Evolutionary conservation across 805 yeast genomes (phyloP), one percentile per base, ranked within the genome.

Genomic region (Priceomyces fermenticarens): DNA sequence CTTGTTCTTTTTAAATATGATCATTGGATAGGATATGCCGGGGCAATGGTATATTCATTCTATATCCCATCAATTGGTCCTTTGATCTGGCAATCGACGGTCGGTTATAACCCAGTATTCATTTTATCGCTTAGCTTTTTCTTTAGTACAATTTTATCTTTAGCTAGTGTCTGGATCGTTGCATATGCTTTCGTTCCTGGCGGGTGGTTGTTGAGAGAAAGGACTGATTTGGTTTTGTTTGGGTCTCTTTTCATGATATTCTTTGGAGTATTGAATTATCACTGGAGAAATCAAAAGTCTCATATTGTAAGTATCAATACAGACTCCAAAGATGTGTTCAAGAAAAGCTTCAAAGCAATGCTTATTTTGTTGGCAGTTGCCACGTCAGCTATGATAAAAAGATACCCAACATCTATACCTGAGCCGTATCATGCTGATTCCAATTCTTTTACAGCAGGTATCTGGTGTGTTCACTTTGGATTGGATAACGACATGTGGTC

Each of bases 401-500:
- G 80, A 42, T 67, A 63, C 11, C 81, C 80, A 26, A 89, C 90
- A 10, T 61, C 62, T 40, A 89, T 93, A 9, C 75, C 78, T 52
- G 85, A 82, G 27, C 75, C 74, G 27, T 65, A 54, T 46, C 60
- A 70, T 45, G 54, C 41, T 14, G 73, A 73, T n/a, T 74, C 87
- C 2, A 77, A 81, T 50, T 60, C 87, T 3, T 77, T 93, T 53
- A 89, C 97, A 1, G 90, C 97, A 2, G 99, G 98, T 60, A 90
- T 93, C 46, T 93, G 99, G 99, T 91, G 98, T 15, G 83, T 93
- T 48, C 99, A 93, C 67, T 93, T 93, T 59, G 99, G 97, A 16
- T 74, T 93, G 38, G 99, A 93, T 61, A 93, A 93, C 62, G 96
- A 89, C 58, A 85, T 93, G 93, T 93, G 99, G 99, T 91, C 95